Percentiles rank a stretch among this genome's conserved stretches.
phyloP scores from a whole-genome alignment of 2,329 filamentous ascomycete species.

The Metarhizium rileyi region DNA sequence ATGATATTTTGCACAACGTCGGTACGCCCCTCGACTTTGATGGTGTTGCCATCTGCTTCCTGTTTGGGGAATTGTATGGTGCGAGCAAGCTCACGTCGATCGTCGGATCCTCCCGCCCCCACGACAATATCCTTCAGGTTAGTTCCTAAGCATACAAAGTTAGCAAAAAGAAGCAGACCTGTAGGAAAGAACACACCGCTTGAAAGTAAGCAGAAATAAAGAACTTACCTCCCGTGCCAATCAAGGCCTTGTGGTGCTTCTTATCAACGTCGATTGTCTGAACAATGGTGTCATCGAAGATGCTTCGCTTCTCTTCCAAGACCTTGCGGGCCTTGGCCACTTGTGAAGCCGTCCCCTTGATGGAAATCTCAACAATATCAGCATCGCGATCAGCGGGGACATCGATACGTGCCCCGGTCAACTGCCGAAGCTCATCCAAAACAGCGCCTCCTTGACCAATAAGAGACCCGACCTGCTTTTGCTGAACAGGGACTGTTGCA shows the following conservation, averaged over 20 bases:
- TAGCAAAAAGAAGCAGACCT: background rate
- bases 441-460: constrained; percentile 86
- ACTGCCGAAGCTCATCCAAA: constrained; percentile 79
- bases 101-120: constrained; percentile 80
- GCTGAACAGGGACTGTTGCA: constrained; percentile 73
- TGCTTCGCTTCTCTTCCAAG: constrained; percentile 72
- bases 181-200: background rate
- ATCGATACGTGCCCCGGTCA: constrained; percentile 82
- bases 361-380: constrained; percentile 70
- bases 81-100: constrained; percentile 72
- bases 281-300: constrained; percentile 84
- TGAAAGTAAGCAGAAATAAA: background rate
- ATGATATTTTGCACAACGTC: constrained; percentile 84
- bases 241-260: constrained; percentile 84
- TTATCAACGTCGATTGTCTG: constrained; percentile 84
- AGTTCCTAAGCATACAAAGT: constrained; percentile 44
- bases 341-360: constrained; percentile 86
- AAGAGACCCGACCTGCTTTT: constrained; percentile 84
- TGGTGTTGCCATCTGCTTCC: constrained; percentile 70
- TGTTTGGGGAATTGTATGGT: constrained; percentile 92
- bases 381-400: constrained; percentile 74
- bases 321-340: constrained; percentile 88
- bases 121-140: constrained; percentile 81
- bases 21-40: constrained; percentile 79
- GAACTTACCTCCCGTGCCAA: constrained; percentile 73